phyloP scores from a whole-genome alignment of 768 basidiomycete species.

The Kwoniella bestiolae region DNA sequence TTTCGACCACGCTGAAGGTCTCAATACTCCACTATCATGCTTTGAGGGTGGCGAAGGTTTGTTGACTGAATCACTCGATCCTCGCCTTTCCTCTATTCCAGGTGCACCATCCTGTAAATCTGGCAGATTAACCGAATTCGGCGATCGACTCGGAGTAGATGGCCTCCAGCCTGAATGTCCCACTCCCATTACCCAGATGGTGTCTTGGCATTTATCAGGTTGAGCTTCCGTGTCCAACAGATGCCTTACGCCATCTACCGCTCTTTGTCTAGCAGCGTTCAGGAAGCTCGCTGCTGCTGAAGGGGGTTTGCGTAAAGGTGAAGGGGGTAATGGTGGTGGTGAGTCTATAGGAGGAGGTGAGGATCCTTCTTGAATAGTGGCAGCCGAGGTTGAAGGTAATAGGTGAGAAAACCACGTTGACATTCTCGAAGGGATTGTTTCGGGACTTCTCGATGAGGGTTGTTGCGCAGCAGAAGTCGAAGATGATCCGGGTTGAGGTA shows the following conservation, averaged over 20 bases:
- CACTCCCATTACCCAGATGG: conserved; percentile 89
- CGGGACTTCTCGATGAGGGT: conserved; percentile 15
- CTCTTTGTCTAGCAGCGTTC: conserved; percentile 51
- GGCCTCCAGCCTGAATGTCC: conserved; percentile 60
- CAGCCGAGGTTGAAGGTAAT: conserved; percentile 33
- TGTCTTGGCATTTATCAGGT: conserved; percentile 77
- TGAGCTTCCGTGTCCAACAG: conserved; percentile 87
- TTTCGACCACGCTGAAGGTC: conserved; percentile 34
- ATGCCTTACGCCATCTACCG: conserved; percentile 67
- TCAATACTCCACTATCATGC: conserved; percentile 17
- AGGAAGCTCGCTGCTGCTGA: conserved; percentile 50
- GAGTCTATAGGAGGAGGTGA: conserved; percentile 19
- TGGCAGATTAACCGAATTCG: conserved; percentile 19
- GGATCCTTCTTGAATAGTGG: conserved; percentile 21
- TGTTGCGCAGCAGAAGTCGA: background rate
- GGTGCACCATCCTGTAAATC: conserved; percentile 11
- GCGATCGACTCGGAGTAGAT: conserved; percentile 32
- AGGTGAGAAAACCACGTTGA: conserved; percentile 54
- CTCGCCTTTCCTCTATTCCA: conserved; percentile 11
- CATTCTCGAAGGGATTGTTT: conserved; percentile 47
- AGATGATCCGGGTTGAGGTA: conserved; percentile 34
- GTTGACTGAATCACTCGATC: conserved; percentile 29
- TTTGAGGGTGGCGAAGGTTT: conserved; percentile 18
- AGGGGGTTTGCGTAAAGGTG: conserved; percentile 43
- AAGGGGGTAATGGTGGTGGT: conserved; percentile 29